These are phyloP conservation scores for Trichoderma erinaceum DNA, from an alignment of 495 filamentous ascomycete genomes.

Conservation along the genomic window DNA sequence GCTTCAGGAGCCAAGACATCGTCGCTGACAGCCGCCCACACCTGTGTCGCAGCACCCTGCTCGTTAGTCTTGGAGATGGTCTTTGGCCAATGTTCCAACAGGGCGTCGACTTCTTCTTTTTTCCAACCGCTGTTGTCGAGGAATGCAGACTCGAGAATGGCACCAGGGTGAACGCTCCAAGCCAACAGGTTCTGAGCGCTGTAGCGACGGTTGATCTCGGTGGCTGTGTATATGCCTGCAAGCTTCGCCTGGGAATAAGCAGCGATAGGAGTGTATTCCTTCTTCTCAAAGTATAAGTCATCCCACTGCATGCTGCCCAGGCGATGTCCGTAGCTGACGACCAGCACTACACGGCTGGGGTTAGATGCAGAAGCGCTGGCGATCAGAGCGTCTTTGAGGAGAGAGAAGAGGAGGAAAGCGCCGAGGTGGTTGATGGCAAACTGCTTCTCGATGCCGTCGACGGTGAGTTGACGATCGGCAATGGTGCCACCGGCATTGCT, in stretches of 20 bases:
- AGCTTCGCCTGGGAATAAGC: slow-evolving; percentile 37
- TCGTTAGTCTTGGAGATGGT: slow-evolving; percentile 31
- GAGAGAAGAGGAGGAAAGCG: slow-evolving; percentile 45
- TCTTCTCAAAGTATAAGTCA: slow-evolving; percentile 22
- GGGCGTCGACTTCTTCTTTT: slow-evolving; percentile 19
- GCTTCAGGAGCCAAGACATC: slow-evolving; percentile 25
- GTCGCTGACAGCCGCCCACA: slow-evolving; percentile 37
- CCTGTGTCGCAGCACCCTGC: slow-evolving; percentile 43
- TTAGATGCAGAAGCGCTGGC: slow-evolving; percentile 29
- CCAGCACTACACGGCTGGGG: slow-evolving; percentile 38
- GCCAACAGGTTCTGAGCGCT: slow-evolving; percentile 33
- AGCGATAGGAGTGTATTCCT: slow-evolving; percentile 32
- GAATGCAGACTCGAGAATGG: background rate
- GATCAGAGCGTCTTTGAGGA: slow-evolving; percentile 37
- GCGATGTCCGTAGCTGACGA: slow-evolving; percentile 38
- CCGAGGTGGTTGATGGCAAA: slow-evolving; percentile 43
- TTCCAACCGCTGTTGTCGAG: slow-evolving; percentile 21
- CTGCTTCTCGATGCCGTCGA: slow-evolving; percentile 41
- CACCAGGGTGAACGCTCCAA: slow-evolving; percentile 37
- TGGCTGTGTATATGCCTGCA: slow-evolving; percentile 38
- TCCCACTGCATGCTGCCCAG: slow-evolving; percentile 17
- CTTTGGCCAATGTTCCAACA: slow-evolving; percentile 19
- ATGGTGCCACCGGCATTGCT: slow-evolving; percentile 32
- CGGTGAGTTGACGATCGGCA: slow-evolving; percentile 20
- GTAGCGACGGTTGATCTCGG: slow-evolving; percentile 38